Conservation (phyloP, 2,329 filamentous ascomycete genomes). For the Thielaviopsis musarum region DNA sequence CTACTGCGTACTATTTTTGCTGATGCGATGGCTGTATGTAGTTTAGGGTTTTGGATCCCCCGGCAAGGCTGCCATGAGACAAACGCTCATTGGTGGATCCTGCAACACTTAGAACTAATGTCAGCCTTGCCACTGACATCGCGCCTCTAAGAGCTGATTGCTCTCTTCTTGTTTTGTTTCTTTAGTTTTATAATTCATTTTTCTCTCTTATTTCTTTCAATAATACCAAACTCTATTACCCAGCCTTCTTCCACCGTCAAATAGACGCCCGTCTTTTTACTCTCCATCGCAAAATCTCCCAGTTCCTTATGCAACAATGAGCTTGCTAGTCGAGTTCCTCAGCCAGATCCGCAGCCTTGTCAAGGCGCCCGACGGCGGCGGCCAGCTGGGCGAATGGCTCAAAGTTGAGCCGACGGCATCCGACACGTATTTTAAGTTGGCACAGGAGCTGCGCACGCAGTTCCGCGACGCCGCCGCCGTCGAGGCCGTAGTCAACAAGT, state of each 20-base stretch:
- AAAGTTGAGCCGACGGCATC: constrained; percentile 57
- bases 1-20: neutral
- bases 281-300: neutral
- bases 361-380: constrained; percentile 40
- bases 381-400: constrained; percentile 50
- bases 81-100: neutral
- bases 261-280: neutral
- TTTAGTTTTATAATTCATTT: neutral
- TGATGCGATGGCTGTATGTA: too few relatives aligned
- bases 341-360: constrained; percentile 43
- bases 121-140: neutral
- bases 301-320: constrained; percentile 26
- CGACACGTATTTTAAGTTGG: constrained; percentile 50
- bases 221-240: neutral
- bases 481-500: constrained; percentile 44
- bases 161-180: neutral
- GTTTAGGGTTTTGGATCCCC: neutral
- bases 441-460: constrained; percentile 43
- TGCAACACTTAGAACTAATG: neutral
- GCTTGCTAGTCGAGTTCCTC: constrained; percentile 53
- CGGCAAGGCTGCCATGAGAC: neutral
- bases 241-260: too few relatives aligned
- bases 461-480: constrained; percentile 37
- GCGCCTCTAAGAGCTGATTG: neutral
- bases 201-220: neutral